Evolutionary conservation across 2,329 filamentous ascomycete species (phyloP).

Genomic region (Fonsecaea pedrosoi): DNA sequence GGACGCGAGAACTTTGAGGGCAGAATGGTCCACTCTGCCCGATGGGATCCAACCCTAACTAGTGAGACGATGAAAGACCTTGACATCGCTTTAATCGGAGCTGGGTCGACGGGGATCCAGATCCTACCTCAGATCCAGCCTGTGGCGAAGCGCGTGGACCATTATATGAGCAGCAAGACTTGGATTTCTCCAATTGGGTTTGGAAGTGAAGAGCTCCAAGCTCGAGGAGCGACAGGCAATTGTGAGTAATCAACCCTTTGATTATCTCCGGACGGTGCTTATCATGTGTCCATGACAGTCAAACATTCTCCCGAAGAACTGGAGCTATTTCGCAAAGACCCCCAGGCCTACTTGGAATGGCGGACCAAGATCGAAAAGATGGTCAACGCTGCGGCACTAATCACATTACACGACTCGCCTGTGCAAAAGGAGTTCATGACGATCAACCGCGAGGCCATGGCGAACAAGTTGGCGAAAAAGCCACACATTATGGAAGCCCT

Average conservation of each 20-base stretch:
- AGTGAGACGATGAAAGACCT: constrained; percentile 22
- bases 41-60: constrained; percentile 45
- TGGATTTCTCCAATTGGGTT: constrained; percentile 30
- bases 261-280: too few species aligned
- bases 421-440: constrained; percentile 23
- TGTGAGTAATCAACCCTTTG: too few species aligned
- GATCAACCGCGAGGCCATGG: not conserved
- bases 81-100: constrained; percentile 38
- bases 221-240: constrained; percentile 8
- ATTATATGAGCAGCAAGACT: constrained; percentile 37
- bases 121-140: constrained; percentile 49
- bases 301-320: constrained; percentile 11
- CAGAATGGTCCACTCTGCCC: constrained; percentile 49
- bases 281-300: not conserved
- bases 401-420: constrained; percentile 19
- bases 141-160: constrained; percentile 41
- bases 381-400: constrained; percentile 34
- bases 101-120: constrained; percentile 39
- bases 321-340: constrained; percentile 26
- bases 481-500: not conserved
- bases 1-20: constrained; percentile 45
- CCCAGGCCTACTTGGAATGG: constrained; percentile 39
- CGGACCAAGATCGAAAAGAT: constrained; percentile 42
- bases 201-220: constrained; percentile 20
- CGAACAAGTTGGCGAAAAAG: too few species aligned